phyloP scores from a whole-genome alignment of 2,329 filamentous ascomycete genomes.

The Diaporthe nobilis region DNA sequence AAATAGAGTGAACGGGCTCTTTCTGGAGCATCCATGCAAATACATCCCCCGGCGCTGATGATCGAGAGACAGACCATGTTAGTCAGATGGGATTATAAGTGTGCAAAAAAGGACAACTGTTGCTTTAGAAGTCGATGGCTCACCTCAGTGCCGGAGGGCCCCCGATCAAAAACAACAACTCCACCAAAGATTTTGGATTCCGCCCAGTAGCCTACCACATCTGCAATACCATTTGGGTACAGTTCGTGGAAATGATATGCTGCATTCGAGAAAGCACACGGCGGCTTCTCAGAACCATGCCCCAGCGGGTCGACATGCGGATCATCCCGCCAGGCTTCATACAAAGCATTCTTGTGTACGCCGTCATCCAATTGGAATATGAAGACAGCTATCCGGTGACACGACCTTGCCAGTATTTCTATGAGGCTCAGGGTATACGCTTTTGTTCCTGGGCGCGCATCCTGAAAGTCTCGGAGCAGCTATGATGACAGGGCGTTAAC shows the following conservation, averaged over 20 bases:
- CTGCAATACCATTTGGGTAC: neutral
- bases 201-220: neutral
- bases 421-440: neutral
- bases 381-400: neutral
- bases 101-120: neutral
- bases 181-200: neutral
- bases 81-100: neutral
- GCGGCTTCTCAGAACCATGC: neutral
- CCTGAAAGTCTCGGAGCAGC: neutral
- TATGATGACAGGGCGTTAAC: neutral
- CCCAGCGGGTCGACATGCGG: neutral
- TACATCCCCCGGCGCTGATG: neutral
- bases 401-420: neutral
- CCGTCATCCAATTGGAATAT: neutral
- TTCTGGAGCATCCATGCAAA: neutral
- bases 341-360: neutral
- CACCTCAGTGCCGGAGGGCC: neutral
- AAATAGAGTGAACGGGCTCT: neutral
- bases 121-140: neutral
- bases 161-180: slow-evolving; percentile 9
- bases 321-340: neutral
- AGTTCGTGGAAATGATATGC: neutral
- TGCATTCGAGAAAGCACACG: neutral
- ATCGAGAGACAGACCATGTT: neutral
- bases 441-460: neutral